Conservation (phyloP, 2,329 filamentous ascomycete species). For the Chrysoporthe deuterocubensis region DNA sequence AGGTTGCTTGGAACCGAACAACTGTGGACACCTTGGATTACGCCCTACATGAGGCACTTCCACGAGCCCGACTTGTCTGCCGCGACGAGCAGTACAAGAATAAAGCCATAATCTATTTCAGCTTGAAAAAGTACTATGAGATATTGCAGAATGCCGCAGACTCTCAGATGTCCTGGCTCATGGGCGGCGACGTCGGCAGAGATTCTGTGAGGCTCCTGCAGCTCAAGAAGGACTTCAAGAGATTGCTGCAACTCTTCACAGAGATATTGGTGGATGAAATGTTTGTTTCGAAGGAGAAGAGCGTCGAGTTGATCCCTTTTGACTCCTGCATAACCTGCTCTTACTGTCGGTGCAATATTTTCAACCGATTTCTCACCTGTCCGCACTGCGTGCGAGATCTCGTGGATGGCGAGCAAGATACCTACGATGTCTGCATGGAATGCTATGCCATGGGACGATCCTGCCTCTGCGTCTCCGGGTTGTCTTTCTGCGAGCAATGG, state of each 20-base stretch:
- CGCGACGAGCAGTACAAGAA: conserved; percentile 99
- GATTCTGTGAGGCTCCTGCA: conserved; percentile 59
- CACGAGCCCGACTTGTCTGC: conserved; percentile 87
- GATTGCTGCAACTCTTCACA: conserved; percentile 77
- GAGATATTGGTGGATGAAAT: conserved; percentile 83
- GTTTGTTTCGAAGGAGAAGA: conserved; percentile 73
- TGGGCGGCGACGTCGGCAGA: conserved; percentile 47
- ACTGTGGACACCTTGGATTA: conserved; percentile 89
- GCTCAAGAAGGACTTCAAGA: conserved; percentile 81
- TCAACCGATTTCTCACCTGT: conserved; percentile 95
- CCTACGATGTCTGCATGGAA: conserved; percentile 97
- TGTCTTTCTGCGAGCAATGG: conserved; percentile 94
- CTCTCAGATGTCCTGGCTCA: conserved; percentile 52
- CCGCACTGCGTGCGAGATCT: conserved; percentile 76
- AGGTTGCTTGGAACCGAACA: conserved; percentile 96
- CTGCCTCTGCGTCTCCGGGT: conserved; percentile 82
- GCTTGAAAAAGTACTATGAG: conserved; percentile 77
- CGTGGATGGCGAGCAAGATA: conserved; percentile 72
- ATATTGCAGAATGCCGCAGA: conserved; percentile 59
- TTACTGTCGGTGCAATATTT: conserved; percentile 94
- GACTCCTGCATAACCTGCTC: conserved; percentile 94
- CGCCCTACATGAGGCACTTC: conserved; percentile 84
- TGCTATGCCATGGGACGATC: conserved; percentile 98
- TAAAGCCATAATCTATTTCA: conserved; percentile 92
- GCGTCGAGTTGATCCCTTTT: conserved; percentile 77